These are phyloP conservation scores for Suillus brevipes DNA, from an alignment of 768 basidiomycete species.

Conservation along the genomic window DNA sequence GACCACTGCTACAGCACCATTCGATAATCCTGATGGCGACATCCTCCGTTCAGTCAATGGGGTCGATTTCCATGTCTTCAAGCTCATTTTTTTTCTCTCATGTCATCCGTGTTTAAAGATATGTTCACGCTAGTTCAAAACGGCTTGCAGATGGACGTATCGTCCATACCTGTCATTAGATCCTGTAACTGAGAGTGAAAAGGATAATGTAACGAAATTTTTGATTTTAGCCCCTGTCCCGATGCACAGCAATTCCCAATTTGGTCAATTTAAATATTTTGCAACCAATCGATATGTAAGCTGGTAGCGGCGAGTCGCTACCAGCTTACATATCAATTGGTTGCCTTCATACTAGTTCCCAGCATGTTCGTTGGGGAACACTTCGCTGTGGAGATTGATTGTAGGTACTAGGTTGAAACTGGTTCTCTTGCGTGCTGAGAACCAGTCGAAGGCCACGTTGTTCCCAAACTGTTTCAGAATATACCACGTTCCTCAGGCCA, in stretches of 20 bases:
- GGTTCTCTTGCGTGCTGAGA: constrained; percentile 10
- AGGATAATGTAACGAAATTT: too few relatives aligned
- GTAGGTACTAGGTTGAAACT: constrained; percentile 13
- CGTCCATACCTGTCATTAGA: constrained; percentile 7
- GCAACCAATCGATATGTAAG: too few relatives aligned
- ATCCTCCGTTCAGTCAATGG: constrained; percentile 15
- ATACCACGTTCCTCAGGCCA: not conserved
- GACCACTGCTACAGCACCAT: constrained; percentile 14
- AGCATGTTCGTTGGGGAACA: constrained; percentile 34
- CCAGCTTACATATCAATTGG: constrained; percentile 15
- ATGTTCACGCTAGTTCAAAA: constrained; percentile 45
- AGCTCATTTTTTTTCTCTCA: constrained; percentile 41
- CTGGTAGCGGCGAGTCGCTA: too few relatives aligned
- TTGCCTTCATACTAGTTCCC: constrained; percentile 29
- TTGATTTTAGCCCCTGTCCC: too few relatives aligned
- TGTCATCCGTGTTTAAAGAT: constrained; percentile 50
- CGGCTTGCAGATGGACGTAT: not conserved
- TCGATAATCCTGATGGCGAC: constrained; percentile 36
- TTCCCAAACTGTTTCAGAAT: not conserved
- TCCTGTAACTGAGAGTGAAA: constrained; percentile 18
- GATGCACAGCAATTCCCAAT: too few relatives aligned
- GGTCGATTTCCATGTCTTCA: constrained; percentile 15
- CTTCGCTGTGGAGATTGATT: constrained; percentile 28
- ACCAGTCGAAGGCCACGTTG: too few relatives aligned
- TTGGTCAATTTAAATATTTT: too few relatives aligned